Evolutionary conservation across 192 early-diverging fungal species (phyloP), one percentile per base, ranked within the genome.

Genomic region (Phycomyces nitens): DNA sequence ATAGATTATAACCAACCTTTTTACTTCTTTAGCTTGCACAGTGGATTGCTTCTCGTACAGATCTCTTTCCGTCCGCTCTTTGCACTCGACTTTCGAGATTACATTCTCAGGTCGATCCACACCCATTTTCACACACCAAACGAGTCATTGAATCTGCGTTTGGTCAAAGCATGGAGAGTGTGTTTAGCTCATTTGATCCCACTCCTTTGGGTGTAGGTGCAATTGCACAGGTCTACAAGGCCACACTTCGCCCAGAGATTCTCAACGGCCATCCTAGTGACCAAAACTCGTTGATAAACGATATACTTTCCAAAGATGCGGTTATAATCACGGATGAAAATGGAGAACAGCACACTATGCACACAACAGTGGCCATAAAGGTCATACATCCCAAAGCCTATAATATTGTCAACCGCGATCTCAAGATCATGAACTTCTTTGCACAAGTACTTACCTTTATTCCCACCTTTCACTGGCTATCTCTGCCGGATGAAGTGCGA

Each of bases 21-120:
- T 21, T 27, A 1, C n/a, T 24, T 53, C 49, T 41, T 39, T 44
- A 89, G 82, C 68, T 97, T 16, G 87, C 90, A 5, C 97, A 99
- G 82, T 99, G 94, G 90, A 90, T 94, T 0, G 92, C 90, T 27
- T 95, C 94, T 16, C 78, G 97, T 27, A 86, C 87, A 18, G 97
- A 99, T 66, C 71, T 99, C 1, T 92, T 97, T 47, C 88, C 87
- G 3, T 67, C 72, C 1, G 84, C 84, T 68, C 72, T 97, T 18
- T 96, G 94, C 66, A 54, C 61, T 14, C 84, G 85, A 50, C 81
- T 99, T 0, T 83, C 85, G 10, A 85, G 81, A 50, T 78, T 99
- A 12, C 97, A 99, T 52, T 91, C 91, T 47, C 69, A 87, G 20
- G 92, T 91, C 21, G 79, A 70, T 20, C 84, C 91, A 8, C 97